A percentile compares a stretch with the other conserved stretches of the same genome.
phyloP scores from a whole-genome alignment of 805 yeast genomes.

The Yarrowia yakushimensis region DNA sequence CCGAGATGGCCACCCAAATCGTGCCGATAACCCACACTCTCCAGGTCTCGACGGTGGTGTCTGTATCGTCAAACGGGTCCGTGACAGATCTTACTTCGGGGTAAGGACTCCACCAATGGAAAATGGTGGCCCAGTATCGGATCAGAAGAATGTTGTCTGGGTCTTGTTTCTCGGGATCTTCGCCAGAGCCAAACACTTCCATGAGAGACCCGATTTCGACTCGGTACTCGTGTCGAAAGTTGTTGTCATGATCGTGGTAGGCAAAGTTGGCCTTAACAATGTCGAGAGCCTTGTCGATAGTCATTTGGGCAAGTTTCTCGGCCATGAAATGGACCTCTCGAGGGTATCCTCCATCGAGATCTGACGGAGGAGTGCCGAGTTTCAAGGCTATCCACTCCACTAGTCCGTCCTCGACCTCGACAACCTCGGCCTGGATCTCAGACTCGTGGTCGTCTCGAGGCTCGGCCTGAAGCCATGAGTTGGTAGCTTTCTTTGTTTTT shows the following conservation, averaged over 20 bases:
- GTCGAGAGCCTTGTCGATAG: background rate
- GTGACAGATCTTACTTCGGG: background rate
- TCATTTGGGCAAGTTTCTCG: background rate
- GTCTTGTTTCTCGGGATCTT: background rate
- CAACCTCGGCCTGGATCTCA: background rate
- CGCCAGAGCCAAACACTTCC: background rate
- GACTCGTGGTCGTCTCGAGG: background rate
- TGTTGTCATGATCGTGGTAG: background rate
- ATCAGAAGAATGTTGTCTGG: background rate
- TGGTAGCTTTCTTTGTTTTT: background rate
- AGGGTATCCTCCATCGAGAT: background rate
- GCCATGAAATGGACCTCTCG: background rate
- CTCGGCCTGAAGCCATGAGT: background rate
- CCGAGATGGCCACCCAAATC: background rate
- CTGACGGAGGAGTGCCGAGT: background rate
- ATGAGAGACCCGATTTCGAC: background rate
- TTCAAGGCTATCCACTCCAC: background rate
- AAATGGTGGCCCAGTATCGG: background rate
- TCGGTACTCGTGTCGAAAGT: background rate
- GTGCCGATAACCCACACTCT: background rate
- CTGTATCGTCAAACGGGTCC: background rate
- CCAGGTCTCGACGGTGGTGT: background rate
- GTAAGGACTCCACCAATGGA: background rate
- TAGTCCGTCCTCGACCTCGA: background rate
- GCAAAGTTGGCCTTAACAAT: background rate